Conservation (phyloP, 2,329 filamentous ascomycete species). For the Pseudofabraea citricarpa region DNA sequence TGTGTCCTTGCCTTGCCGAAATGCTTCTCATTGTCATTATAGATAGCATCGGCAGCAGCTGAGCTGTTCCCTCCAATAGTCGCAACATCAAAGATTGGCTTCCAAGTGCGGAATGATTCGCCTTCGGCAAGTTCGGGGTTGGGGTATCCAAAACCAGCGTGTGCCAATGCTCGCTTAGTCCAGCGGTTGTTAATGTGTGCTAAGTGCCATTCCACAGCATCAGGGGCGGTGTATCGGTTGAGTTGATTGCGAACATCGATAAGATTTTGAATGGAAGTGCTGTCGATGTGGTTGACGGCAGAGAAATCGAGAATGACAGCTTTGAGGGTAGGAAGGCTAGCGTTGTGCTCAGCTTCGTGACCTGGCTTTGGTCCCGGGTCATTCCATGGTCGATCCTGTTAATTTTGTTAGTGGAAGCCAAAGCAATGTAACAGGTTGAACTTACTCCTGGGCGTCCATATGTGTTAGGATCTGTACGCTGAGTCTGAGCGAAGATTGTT, state of each 20-base stretch:
- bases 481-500: constrained; percentile 66
- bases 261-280: constrained; percentile 86
- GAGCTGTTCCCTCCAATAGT: constrained; percentile 72
- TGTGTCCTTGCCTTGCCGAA: constrained; percentile 18
- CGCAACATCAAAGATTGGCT: constrained; percentile 90
- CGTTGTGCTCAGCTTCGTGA: constrained; percentile 41
- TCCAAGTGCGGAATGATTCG: constrained; percentile 60
- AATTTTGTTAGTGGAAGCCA: not conserved
- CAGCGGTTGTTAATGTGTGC: constrained; percentile 91
- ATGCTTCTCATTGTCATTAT: constrained; percentile 52
- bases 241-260: constrained; percentile 95
- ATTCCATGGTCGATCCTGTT: constrained; percentile 84
- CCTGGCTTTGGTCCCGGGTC: constrained; percentile 70
- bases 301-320: constrained; percentile 94
- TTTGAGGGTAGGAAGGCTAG: constrained; percentile 64
- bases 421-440: not conserved
- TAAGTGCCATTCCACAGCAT: constrained; percentile 90
- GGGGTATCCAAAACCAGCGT: constrained; percentile 85
- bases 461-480: constrained; percentile 66
- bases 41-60: constrained; percentile 64
- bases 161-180: constrained; percentile 85
- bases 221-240: constrained; percentile 75
- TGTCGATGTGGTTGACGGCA: constrained; percentile 88
- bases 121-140: constrained; percentile 35
- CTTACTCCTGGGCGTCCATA: constrained; percentile 53